Evolutionary conservation across 805 yeast genomes (phyloP), one percentile per base, ranked within the genome.

Genomic region (Wickerhamiella cacticola): DNA sequence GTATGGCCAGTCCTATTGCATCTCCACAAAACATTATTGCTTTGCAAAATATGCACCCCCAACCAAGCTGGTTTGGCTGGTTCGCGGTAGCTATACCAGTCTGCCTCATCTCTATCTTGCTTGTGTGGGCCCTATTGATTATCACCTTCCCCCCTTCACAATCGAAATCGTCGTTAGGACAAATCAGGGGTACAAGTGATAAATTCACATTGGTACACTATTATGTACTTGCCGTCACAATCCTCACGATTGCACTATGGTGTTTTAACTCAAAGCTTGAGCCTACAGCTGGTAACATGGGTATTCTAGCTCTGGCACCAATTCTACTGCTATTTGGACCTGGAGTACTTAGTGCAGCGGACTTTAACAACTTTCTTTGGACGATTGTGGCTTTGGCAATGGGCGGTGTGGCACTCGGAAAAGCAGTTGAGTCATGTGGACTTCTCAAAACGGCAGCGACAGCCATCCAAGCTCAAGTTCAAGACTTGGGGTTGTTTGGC

Each of bases 351-450:
- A 77, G 82, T 7, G 80, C 87, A 1, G 95, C 88, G 49, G 98
- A 89, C 61, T 87, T 89, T 65, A 89, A 92, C 65, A 89, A 86
- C 62, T 89, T 89, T 62, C 79, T 95, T 54, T 89, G 98, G 98
- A 87, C 94, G 3, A 92, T 89, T 56, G 92, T 92, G 8, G 78
- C 89, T 40, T 71, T 89, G 53, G 96, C 97, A 3, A 92, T 89
- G 98, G 98, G 98, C 26, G 98, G 98, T 52, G 76, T 89, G 46
- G 94, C 96, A 0, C 69, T 89, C 45, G 98, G 98, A 49, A 87
- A 86, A 62, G 95, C 95, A 0, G 97, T 89, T 1, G 78, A 95
- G 1, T 80, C 92, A 7, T 85, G 95, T 1, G 97, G 97, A 0
- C 69, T 89, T 48, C 71, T 89, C 49, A 72, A 78, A 5, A 79